A percentile compares a stretch with the other conserved stretches of the same genome.
These are phyloP conservation scores for Paecilomyces variotii DNA, from an alignment of 2,329 filamentous ascomycete species.

Conservation along the genomic window DNA sequence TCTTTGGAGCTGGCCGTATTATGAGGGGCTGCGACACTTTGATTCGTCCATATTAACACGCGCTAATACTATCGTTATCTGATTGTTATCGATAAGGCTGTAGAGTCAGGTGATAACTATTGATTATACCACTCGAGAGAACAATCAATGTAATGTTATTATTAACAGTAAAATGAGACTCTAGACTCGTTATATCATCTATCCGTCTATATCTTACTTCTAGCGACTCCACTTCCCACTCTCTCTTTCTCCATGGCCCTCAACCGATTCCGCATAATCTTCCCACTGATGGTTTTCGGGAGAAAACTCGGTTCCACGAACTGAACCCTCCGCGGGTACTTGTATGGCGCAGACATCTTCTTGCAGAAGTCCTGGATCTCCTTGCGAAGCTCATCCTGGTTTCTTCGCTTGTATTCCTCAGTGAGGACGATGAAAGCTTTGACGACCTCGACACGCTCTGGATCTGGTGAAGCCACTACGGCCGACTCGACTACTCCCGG, in stretches of 20 bases:
- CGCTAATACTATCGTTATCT: neutral
- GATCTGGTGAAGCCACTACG: slow-evolving; percentile 32
- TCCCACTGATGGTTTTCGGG: slow-evolving; percentile 34
- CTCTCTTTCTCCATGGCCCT: slow-evolving; percentile 29
- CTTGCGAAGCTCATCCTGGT: slow-evolving; percentile 15
- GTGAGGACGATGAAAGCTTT: slow-evolving; percentile 35
- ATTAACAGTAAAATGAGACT: neutral
- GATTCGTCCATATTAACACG: neutral
- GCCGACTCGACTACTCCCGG: slow-evolving; percentile 32
- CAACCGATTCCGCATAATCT: slow-evolving; percentile 28
- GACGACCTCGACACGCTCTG: slow-evolving; percentile 30
- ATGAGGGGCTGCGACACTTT: neutral
- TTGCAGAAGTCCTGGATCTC: slow-evolving; percentile 36
- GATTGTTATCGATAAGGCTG: neutral
- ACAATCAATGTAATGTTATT: too few relatives aligned
- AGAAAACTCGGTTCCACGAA: slow-evolving; percentile 30
- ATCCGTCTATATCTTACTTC: neutral
- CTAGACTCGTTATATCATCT: neutral
- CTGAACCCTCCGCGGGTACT: slow-evolving; percentile 33
- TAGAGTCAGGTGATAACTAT: too few relatives aligned
- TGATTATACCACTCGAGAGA: too few relatives aligned
- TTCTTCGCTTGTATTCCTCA: slow-evolving; percentile 10
- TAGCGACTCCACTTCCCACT: neutral
- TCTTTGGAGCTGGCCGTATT: neutral
- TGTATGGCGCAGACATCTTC: slow-evolving; percentile 33